phyloP scores from a whole-genome alignment of 2,329 filamentous ascomycete species.

The Fusarium tricinctum region DNA sequence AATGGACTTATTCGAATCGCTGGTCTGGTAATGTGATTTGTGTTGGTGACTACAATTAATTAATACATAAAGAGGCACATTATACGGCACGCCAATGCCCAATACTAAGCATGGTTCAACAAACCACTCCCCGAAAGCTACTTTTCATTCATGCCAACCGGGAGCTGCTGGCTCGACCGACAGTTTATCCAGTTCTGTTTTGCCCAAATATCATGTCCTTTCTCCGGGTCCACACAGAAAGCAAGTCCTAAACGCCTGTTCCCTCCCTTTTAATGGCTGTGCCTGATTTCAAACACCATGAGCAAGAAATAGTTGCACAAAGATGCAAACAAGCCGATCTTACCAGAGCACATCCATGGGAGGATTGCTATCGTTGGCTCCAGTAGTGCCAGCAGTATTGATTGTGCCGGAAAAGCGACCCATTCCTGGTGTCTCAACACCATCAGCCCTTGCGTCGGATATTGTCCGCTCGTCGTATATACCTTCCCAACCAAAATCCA shows the following conservation, averaged over 20 bases:
- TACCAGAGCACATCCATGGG: slow-evolving; percentile 13
- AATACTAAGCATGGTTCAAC: background rate
- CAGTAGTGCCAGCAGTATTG: slow-evolving; percentile 23
- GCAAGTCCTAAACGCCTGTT: slow-evolving; percentile 5
- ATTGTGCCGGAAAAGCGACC: slow-evolving; percentile 59
- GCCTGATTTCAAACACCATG: background rate
- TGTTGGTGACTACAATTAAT: background rate
- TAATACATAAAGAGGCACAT: background rate
- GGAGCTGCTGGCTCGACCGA: background rate
- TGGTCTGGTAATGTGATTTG: background rate
- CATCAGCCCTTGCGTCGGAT: slow-evolving; percentile 55
- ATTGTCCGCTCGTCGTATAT: slow-evolving; percentile 53
- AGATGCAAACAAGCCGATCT: background rate
- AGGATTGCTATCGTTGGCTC: slow-evolving; percentile 1
- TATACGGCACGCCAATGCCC: background rate
- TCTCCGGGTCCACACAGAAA: background rate
- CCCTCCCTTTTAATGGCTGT: background rate
- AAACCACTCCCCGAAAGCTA: background rate
- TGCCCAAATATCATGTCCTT: slow-evolving; percentile 18
- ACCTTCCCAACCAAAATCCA: slow-evolving; percentile 56
- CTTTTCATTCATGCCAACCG: background rate
- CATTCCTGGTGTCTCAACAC: slow-evolving; percentile 53
- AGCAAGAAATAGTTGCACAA: too few relatives aligned
- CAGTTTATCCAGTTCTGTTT: slow-evolving; percentile 16
- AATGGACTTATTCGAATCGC: background rate